phyloP scores from a whole-genome alignment of 1,284 basidiomycete species.

The Heterobasidion annosum region DNA sequence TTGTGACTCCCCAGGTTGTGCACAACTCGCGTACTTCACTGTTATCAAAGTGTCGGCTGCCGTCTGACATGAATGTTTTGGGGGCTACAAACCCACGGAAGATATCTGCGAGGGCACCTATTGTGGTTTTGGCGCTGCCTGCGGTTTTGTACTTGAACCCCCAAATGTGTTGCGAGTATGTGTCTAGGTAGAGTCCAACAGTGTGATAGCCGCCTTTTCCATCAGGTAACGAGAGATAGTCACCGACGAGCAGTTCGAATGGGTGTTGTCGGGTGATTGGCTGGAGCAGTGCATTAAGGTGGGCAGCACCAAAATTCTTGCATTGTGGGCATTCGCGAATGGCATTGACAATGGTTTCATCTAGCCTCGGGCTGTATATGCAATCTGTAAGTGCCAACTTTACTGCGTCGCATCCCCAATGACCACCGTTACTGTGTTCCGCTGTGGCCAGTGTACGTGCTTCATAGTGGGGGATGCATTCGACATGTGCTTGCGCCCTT shows the following conservation, averaged over 20 bases:
- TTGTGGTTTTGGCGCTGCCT: constrained; percentile 18
- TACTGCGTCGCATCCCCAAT: constrained; percentile 20
- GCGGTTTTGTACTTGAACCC: constrained; percentile 17
- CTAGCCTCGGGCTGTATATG: constrained; percentile 19
- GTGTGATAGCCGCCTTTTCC: constrained; percentile 23
- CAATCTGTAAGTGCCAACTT: constrained; percentile 18
- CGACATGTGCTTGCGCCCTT: constrained; percentile 5
- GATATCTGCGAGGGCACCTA: constrained; percentile 15
- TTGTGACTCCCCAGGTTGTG: constrained; percentile 10
- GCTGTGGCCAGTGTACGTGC: constrained; percentile 6
- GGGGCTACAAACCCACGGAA: constrained; percentile 14
- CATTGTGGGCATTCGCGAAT: constrained; percentile 21
- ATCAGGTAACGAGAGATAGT: constrained; percentile 23
- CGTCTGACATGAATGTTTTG: constrained; percentile 28
- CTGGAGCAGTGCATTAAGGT: constrained; percentile 21
- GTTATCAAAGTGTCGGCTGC: constrained; percentile 28
- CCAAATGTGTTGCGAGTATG: constrained; percentile 19
- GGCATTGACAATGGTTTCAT: constrained; percentile 17
- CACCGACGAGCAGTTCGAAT: constrained; percentile 23
- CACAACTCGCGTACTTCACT: constrained; percentile 21
- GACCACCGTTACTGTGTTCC: constrained; percentile 15
- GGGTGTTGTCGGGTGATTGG: constrained; percentile 25
- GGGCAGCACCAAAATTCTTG: constrained; percentile 18
- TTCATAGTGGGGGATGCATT: constrained; percentile 16
- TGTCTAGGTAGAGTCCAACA: constrained; percentile 19